phyloP scores from a whole-genome alignment of 805 yeast genomes.

The Tetrapisispora phaffii region DNA sequence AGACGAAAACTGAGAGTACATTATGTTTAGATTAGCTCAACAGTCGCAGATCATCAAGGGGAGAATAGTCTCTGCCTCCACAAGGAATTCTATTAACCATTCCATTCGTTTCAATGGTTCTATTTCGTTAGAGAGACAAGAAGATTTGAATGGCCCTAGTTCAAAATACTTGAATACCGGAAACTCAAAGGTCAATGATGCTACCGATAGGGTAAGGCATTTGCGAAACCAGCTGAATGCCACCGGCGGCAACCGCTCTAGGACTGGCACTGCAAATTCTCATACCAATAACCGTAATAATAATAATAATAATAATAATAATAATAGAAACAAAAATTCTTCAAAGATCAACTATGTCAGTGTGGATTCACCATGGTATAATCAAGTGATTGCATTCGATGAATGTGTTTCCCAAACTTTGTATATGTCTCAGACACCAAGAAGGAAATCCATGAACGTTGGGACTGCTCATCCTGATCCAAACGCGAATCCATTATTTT shows the following conservation, averaged over 20 bases:
- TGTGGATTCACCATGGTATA: slow-evolving; percentile 31
- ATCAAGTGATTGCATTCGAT: slow-evolving; percentile 43
- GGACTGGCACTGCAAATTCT: background rate
- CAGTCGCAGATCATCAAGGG: slow-evolving; percentile 29
- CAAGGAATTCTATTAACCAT: slow-evolving; percentile 32
- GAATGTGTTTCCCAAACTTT: slow-evolving; percentile 36
- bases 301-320: slow-evolving; percentile 5
- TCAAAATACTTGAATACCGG: slow-evolving; percentile 13
- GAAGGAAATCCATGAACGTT: slow-evolving; percentile 24
- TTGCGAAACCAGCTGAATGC: slow-evolving; percentile 13
- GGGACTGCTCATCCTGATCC: slow-evolving; percentile 31
- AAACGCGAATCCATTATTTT: slow-evolving; percentile 37
- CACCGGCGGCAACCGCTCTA: background rate
- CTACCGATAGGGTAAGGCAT: slow-evolving; percentile 25
- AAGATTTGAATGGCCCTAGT: slow-evolving; percentile 8
- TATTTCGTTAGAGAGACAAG: slow-evolving; percentile 25
- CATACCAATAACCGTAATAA: slow-evolving; percentile 10
- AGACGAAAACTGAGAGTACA: background rate
- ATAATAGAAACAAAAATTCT: slow-evolving; percentile 2
- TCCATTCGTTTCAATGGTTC: slow-evolving; percentile 32
- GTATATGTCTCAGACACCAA: slow-evolving; percentile 29
- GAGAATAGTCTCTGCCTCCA: slow-evolving; percentile 30
- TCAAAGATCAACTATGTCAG: slow-evolving; percentile 13
- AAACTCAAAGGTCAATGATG: slow-evolving; percentile 14
- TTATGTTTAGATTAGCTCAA: slow-evolving; percentile 29